These are phyloP conservation scores for Alopecurus myosuroides DNA, from an alignment of 176 grass and related monocot genomes.

Conservation along the genomic window DNA sequence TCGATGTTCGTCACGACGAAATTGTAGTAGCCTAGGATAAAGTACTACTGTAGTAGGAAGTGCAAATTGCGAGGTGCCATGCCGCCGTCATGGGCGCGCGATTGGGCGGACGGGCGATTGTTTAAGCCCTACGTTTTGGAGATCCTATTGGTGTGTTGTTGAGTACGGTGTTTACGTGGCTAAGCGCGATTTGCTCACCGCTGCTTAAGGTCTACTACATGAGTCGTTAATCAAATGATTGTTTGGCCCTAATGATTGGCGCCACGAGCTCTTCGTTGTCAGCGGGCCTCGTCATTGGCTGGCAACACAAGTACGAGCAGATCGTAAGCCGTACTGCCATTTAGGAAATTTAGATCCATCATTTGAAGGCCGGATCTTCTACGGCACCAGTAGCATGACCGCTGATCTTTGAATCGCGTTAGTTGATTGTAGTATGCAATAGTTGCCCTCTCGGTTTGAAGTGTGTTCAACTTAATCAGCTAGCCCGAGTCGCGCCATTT, in stretches of 20 bases:
- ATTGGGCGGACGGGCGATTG: background rate
- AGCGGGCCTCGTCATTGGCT: slow-evolving; percentile 30
- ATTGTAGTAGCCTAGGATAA: background rate
- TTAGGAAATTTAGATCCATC: background rate
- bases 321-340: slow-evolving; percentile 16
- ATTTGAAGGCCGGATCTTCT: slow-evolving; percentile 13
- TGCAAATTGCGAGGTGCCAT: background rate
- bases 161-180: background rate
- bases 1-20: background rate
- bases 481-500: background rate
- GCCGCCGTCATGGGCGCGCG: background rate
- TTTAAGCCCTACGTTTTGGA: background rate
- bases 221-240: background rate
- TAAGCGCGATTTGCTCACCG: background rate
- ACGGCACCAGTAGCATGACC: background rate
- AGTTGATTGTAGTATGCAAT: no score
- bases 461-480: background rate
- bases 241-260: slow-evolving; percentile 21
- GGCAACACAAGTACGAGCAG: slow-evolving; percentile 29
- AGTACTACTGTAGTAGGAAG: no score
- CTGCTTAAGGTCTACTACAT: background rate
- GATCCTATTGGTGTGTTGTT: background rate
- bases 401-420: background rate
- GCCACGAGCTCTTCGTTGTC: background rate
- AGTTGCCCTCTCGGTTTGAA: background rate